Evolutionary conservation across 2,329 filamentous ascomycete genomes (phyloP).

Genomic region (Lachnellula arida): DNA sequence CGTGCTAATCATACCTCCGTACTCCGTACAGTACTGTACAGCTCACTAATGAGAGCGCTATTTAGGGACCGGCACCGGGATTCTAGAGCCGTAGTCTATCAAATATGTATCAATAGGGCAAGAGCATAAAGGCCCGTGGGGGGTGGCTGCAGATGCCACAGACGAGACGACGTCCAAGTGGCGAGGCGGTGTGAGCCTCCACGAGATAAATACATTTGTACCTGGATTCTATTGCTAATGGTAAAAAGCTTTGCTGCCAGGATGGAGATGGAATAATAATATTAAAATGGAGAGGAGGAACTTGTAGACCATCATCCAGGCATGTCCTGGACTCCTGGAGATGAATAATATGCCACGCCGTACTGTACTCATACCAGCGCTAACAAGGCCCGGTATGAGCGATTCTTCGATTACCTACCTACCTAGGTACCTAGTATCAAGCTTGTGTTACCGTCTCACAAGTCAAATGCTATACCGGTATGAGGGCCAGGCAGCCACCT

Average conservation of each 20-base stretch:
- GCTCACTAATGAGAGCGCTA: conserved; percentile 7
- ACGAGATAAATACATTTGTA: not conserved
- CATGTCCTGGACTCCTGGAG: too few relatives aligned
- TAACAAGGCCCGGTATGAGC: too few relatives aligned
- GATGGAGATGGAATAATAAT: too few relatives aligned
- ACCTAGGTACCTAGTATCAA: too few relatives aligned
- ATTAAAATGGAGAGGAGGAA: too few relatives aligned
- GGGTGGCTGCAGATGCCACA: conserved; percentile 1
- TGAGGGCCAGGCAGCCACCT: too few relatives aligned
- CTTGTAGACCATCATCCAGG: too few relatives aligned
- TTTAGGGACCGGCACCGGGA: conserved; percentile 21
- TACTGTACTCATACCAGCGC: too few relatives aligned
- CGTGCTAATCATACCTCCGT: conserved; percentile 20
- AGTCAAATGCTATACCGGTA: too few relatives aligned
- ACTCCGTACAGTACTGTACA: not conserved
- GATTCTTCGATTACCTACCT: too few relatives aligned
- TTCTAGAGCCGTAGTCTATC: conserved; percentile 11
- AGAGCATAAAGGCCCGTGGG: not conserved
- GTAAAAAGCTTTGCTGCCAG: not conserved
- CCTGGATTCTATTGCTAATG: conserved; percentile 3
- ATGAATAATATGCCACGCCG: too few relatives aligned
- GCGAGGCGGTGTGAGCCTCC: conserved; percentile 13
- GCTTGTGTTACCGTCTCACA: too few relatives aligned
- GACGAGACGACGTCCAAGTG: conserved; percentile 5
- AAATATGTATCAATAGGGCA: not conserved